phyloP scores from a whole-genome alignment of 78 protist species.

The Cyanophora paradoxa region DNA sequence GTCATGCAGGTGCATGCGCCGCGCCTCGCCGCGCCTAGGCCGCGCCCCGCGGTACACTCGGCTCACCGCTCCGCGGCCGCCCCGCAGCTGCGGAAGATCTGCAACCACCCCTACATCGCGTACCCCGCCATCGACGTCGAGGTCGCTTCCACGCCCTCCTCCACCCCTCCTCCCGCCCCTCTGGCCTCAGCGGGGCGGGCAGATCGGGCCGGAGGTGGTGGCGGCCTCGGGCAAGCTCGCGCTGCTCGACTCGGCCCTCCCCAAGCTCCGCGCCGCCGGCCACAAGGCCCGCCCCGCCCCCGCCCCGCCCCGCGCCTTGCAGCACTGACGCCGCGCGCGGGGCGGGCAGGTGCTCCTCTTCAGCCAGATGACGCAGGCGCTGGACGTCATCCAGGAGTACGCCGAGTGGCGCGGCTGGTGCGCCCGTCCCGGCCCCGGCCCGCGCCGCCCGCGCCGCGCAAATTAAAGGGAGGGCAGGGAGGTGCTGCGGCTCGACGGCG shows the following conservation, averaged over 20 bases:
- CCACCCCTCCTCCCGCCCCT: neutral
- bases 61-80: too few relatives aligned
- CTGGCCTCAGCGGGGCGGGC: neutral
- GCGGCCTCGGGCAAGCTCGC: conserved; percentile 80
- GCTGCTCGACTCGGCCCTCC: conserved; percentile 78
- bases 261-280: conserved; percentile 46
- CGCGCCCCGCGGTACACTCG: too few relatives aligned
- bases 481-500: conserved; percentile 26
- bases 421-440: too few relatives aligned
- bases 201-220: conserved; percentile 17
- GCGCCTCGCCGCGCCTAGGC: too few relatives aligned
- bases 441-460: too few relatives aligned
- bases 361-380: conserved; percentile 75
- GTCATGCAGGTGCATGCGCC: too few relatives aligned
- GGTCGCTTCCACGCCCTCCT: neutral
- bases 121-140: neutral
- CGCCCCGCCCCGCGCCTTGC: too few relatives aligned
- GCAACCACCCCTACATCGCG: conserved; percentile 21
- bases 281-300: too few relatives aligned
- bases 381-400: conserved; percentile 83
- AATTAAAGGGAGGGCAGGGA: too few relatives aligned
- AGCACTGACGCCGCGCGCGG: too few relatives aligned
- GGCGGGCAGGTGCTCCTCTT: conserved; percentile 81
- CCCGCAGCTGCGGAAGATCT: too few relatives aligned
- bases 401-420: conserved; percentile 18